Conservation (phyloP, 148 eudicot genomes). For the Polygonum aviculare region DNA sequence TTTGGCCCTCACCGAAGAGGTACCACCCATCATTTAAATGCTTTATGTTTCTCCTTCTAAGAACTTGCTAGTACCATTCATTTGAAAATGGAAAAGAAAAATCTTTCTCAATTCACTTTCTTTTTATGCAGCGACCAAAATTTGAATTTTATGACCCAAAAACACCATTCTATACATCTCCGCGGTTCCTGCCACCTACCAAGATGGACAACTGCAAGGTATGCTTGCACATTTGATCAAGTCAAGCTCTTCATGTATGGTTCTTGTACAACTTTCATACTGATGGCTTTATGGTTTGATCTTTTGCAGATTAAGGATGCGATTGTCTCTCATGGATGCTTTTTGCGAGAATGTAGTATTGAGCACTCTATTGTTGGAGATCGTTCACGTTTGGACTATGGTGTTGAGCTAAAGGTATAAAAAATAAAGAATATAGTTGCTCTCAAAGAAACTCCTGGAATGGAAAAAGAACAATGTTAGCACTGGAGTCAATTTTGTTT, state of each 20-base stretch:
- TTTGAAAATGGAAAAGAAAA: neutral
- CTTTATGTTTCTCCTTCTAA: neutral
- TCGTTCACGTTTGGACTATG: slow-evolving; percentile 85
- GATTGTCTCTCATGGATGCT: slow-evolving; percentile 92
- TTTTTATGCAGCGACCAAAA: slow-evolving; percentile 47
- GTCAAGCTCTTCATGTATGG: neutral
- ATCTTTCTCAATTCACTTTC: neutral
- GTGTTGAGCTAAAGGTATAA: slow-evolving; percentile 78
- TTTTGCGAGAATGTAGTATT: slow-evolving; percentile 71
- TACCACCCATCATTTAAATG: neutral
- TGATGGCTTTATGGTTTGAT: neutral
- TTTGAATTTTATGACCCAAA: slow-evolving; percentile 89
- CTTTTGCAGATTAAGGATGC: slow-evolving; percentile 80
- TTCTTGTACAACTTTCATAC: neutral
- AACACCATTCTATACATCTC: slow-evolving; percentile 94
- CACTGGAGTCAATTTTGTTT: neutral
- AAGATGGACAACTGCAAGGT: slow-evolving; percentile 87
- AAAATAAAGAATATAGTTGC: neutral
- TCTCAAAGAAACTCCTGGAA: neutral
- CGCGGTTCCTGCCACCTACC: slow-evolving; percentile 83
- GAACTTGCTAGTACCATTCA: neutral
- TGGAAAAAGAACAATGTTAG: neutral
- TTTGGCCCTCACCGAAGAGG: slow-evolving; percentile 90
- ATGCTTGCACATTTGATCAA: slow-evolving; percentile 13
- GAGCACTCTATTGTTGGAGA: slow-evolving; percentile 90